A percentile compares a stretch with the other conserved stretches of the same genome.
phyloP scores from a whole-genome alignment of 257 asterid genomes.

The Vinca minor region DNA sequence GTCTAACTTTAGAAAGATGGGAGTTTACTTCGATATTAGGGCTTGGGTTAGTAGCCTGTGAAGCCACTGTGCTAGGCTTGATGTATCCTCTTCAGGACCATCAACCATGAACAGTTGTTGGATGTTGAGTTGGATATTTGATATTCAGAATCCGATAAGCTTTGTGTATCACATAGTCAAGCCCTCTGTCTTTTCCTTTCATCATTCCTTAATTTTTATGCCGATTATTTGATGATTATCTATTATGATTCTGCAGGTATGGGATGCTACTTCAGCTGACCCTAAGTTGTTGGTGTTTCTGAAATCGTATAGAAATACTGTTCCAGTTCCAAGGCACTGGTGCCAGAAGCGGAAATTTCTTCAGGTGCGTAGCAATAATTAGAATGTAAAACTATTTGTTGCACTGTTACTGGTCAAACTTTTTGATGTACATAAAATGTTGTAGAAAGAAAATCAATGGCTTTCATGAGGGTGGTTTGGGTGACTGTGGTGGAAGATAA shows the following conservation, averaged over 20 bases:
- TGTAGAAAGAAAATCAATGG: constrained; percentile 20
- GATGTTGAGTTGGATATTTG: background rate
- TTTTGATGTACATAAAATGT: background rate
- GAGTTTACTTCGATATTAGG: background rate
- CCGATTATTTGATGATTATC: constrained; percentile 5
- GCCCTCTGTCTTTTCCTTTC: background rate
- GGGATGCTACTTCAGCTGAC: constrained; percentile 95
- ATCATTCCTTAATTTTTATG: constrained; percentile 1
- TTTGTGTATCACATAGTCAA: background rate
- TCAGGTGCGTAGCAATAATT: constrained; percentile 53
- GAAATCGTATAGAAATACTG: constrained; percentile 85
- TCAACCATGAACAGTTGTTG: background rate
- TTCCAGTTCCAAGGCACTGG: constrained; percentile 99
- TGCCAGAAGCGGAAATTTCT: constrained; percentile 88
- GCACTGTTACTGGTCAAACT: constrained; percentile 1
- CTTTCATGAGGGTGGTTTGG: constrained; percentile 36
- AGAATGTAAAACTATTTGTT: constrained; percentile 11
- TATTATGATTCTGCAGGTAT: constrained; percentile 46
- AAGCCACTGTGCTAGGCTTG: background rate
- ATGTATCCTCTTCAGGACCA: background rate
- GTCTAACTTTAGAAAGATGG: background rate
- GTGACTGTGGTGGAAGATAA: constrained; percentile 51
- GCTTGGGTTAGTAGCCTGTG: background rate
- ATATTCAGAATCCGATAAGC: background rate
- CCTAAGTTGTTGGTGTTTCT: constrained; percentile 90